phyloP scores from a whole-genome alignment of 306 rosid species.

The Alnus glutinosa region DNA sequence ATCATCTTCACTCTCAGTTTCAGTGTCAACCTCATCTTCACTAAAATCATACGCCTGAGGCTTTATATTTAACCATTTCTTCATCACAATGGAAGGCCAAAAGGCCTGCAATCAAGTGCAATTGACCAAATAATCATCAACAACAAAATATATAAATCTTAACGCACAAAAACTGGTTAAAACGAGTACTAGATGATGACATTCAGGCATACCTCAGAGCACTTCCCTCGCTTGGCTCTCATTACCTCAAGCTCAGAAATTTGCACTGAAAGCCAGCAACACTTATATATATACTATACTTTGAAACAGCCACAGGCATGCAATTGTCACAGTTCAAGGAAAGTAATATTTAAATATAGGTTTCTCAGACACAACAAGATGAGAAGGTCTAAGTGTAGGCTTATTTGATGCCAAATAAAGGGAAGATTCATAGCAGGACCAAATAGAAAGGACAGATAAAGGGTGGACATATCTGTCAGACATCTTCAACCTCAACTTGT shows the following conservation, averaged over 20 bases:
- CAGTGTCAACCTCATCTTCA: constrained; percentile 94
- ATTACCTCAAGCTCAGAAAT: constrained; percentile 42
- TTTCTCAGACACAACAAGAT: constrained; percentile 17
- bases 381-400: constrained; percentile 22
- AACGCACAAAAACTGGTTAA: constrained; percentile 11
- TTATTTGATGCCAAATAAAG: constrained; percentile 25
- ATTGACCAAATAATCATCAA: constrained; percentile 18
- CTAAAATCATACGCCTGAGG: constrained; percentile 89
- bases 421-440: constrained; percentile 39
- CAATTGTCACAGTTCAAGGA: constrained; percentile 28
- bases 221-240: constrained; percentile 70
- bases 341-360: constrained; percentile 25
- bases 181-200: constrained; percentile 19
- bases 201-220: constrained; percentile 62
- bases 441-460: constrained; percentile 54
- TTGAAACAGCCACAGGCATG: constrained; percentile 39
- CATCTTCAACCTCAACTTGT: constrained; percentile 74
- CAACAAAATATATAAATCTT: neutral
- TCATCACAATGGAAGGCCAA: constrained; percentile 98
- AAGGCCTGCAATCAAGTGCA: constrained; percentile 62
- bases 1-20: constrained; percentile 96
- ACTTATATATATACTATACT: constrained; percentile 31
- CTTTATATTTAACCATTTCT: constrained; percentile 93
- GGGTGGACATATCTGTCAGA: constrained; percentile 40
- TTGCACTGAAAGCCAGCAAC: constrained; percentile 25